phyloP scores from a whole-genome alignment of 202 grass and related monocot genomes.

The Dendrocalamus latiflorus region DNA sequence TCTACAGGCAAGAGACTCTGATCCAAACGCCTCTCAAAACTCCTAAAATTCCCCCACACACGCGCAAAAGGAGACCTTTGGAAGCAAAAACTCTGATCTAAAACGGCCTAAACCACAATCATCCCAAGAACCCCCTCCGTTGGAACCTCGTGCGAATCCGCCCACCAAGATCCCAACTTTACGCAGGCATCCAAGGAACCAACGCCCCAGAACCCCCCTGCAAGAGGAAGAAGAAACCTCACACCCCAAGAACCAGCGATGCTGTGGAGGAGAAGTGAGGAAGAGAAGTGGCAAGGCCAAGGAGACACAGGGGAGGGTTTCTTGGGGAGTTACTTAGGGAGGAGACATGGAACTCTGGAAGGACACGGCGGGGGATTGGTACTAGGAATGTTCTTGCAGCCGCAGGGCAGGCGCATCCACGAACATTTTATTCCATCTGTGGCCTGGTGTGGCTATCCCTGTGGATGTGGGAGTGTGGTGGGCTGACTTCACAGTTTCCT shows the following conservation, averaged over 20 bases:
- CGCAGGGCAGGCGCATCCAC: slow-evolving; percentile 19
- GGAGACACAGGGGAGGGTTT: neutral
- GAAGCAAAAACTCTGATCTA: neutral
- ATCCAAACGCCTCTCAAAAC: neutral
- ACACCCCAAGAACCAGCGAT: neutral
- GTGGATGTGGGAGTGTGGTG: neutral
- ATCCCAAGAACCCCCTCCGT: neutral
- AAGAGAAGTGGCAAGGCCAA: neutral
- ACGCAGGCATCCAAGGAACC: neutral
- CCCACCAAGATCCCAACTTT: slow-evolving; percentile 28
- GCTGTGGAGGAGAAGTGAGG: neutral
- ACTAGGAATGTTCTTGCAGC: slow-evolving; percentile 35
- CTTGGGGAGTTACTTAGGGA: neutral
- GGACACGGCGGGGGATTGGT: neutral
- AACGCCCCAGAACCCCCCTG: neutral
- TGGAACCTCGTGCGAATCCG: neutral
- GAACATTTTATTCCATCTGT: slow-evolving; percentile 31
- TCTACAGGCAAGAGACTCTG: neutral
- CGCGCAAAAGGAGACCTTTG: neutral
- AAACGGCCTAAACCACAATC: neutral
- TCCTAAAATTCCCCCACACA: neutral
- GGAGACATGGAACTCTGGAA: neutral
- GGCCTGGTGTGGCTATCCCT: neutral
- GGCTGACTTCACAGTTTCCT: slow-evolving; percentile 3
- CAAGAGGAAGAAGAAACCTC: neutral